Conservation (phyloP, 495 filamentous ascomycete species). For the Lophium mytilinum region DNA sequence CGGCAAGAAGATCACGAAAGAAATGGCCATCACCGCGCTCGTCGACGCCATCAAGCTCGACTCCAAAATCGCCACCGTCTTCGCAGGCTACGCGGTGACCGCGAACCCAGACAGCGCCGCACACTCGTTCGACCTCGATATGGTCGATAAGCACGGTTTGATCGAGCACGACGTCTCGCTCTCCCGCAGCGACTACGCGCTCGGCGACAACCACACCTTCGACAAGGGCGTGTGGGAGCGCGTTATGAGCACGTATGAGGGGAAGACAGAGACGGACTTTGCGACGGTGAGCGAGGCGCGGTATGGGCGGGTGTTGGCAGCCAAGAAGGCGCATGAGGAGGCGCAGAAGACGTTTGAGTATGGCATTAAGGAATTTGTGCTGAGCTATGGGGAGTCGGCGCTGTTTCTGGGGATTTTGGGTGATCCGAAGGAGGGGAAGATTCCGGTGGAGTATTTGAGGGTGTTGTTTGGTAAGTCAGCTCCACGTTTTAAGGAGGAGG, state of each 20-base stretch:
- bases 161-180: not conserved
- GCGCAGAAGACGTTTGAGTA: conserved; percentile 4
- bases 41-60: conserved; percentile 39
- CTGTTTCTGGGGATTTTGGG: conserved; percentile 12
- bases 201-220: not conserved
- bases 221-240: not conserved
- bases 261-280: not conserved
- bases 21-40: conserved; percentile 34
- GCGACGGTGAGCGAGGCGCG: not conserved
- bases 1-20: conserved; percentile 35
- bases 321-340: not conserved
- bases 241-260: not conserved
- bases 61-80: conserved; percentile 24
- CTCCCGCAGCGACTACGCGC: not conserved
- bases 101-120: conserved; percentile 35
- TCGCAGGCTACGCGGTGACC: conserved; percentile 39
- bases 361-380: conserved; percentile 6
- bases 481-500: not conserved
- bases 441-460: not conserved
- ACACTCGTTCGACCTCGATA: not conserved
- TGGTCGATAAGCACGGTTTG: not conserved
- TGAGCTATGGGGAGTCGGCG: conserved; percentile 19
- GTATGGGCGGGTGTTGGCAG: not conserved
- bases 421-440: not conserved
- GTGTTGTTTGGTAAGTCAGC: not conserved